Conservation (phyloP, 768 basidiomycete species). For the Suillus spraguei region DNA sequence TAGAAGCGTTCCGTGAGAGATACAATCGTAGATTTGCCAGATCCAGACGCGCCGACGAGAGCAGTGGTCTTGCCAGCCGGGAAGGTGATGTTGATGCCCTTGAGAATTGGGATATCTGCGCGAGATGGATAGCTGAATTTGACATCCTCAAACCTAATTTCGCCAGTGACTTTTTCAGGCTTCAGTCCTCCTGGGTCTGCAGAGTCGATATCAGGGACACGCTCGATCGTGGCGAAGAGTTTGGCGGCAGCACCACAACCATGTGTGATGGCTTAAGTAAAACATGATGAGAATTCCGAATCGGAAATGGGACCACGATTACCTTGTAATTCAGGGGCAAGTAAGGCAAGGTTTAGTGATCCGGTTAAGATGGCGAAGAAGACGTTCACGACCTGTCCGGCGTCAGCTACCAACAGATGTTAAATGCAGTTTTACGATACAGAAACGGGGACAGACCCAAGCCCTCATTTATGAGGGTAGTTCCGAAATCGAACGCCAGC, state of each 20-base stretch:
- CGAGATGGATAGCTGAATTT: constrained; percentile 57
- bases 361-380: constrained; percentile 54
- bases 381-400: constrained; percentile 56
- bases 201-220: constrained; percentile 57
- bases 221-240: constrained; percentile 56
- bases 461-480: constrained; percentile 44
- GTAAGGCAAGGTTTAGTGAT: constrained; percentile 53
- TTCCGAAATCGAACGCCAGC: constrained; percentile 50
- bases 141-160: constrained; percentile 49
- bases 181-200: constrained; percentile 43
- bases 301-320: background rate
- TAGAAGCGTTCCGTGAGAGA: constrained; percentile 55
- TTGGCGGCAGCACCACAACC: constrained; percentile 56
- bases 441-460: constrained; percentile 23
- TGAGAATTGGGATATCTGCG: constrained; percentile 50
- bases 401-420: constrained; percentile 26
- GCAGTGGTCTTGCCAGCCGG: constrained; percentile 44
- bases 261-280: constrained; percentile 41
- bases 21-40: constrained; percentile 43
- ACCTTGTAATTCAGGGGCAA: constrained; percentile 54
- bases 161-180: constrained; percentile 44
- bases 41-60: constrained; percentile 43
- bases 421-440: background rate
- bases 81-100: constrained; percentile 42
- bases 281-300: constrained; percentile 1